Evolutionary conservation across 371 early-diverging fungal species (phyloP).

Genomic region (Sporodiniella umbellata): DNA sequence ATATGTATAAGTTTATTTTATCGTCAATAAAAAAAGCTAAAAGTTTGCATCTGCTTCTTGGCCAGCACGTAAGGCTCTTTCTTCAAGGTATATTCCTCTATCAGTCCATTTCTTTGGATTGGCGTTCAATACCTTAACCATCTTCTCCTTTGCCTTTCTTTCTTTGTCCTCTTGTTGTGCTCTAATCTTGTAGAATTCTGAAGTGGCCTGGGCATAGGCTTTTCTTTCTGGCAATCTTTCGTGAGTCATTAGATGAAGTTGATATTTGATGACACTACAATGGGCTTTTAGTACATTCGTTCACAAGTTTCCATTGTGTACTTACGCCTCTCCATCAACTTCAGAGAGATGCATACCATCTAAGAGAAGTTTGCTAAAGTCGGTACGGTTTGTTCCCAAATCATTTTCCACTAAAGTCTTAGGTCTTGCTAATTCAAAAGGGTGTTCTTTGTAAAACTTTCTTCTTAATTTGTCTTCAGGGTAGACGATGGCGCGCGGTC

Average conservation of each 20-base stretch:
- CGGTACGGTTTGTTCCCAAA: conserved; percentile 41
- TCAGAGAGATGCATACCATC: conserved; percentile 51
- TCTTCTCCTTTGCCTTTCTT: conserved; percentile 60
- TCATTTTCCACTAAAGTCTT: conserved; percentile 58
- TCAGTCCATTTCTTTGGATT: conserved; percentile 27
- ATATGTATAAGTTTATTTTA: background rate
- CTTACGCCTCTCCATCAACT: conserved; percentile 69
- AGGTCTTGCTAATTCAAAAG: conserved; percentile 79
- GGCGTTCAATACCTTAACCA: conserved; percentile 21
- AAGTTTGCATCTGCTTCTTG: conserved; percentile 13
- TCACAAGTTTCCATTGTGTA: conserved; percentile 2
- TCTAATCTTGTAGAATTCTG: conserved; percentile 69
- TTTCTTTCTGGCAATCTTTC: conserved; percentile 62
- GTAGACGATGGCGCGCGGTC: conserved; percentile 72
- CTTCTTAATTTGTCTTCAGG: conserved; percentile 85
- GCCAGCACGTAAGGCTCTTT: conserved; percentile 32
- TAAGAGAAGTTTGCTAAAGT: conserved; percentile 43
- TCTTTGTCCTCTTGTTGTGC: conserved; percentile 73
- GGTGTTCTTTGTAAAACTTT: conserved; percentile 86
- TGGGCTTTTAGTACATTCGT: background rate
- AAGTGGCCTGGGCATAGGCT: conserved; percentile 70
- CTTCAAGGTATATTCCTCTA: conserved; percentile 35
- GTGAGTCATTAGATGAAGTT: conserved; percentile 67
- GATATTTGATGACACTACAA: conserved; percentile 71
- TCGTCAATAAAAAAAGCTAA: conserved; percentile 7